phyloP scores from a whole-genome alignment of 208 protist genomes.

The Vickermania ingenoplastis region DNA sequence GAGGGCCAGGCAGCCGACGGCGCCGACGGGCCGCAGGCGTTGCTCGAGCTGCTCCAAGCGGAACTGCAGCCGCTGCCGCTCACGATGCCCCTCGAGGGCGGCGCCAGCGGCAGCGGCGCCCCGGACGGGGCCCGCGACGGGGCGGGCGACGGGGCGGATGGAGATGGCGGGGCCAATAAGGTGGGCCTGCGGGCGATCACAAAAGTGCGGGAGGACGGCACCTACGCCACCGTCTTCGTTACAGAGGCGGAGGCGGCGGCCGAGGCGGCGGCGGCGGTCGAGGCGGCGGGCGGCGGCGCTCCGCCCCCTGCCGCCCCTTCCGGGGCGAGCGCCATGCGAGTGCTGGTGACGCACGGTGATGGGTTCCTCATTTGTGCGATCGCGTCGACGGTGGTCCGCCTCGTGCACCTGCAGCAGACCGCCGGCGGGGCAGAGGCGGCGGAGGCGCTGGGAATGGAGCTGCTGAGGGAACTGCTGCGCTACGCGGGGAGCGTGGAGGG shows the following conservation, averaged over 20 bases:
- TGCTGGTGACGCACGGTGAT: slow-evolving; percentile 75
- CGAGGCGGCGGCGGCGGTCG: not conserved
- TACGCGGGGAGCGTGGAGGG: slow-evolving; percentile 40
- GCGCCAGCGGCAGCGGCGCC: slow-evolving; percentile 8
- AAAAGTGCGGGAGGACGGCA: slow-evolving; percentile 85
- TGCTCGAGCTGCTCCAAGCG: slow-evolving; percentile 27
- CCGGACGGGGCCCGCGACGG: slow-evolving; percentile 9
- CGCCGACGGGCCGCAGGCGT: slow-evolving; percentile 54
- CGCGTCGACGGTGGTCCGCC: slow-evolving; percentile 88
- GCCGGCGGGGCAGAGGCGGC: slow-evolving; percentile 16
- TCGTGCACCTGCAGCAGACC: slow-evolving; percentile 76
- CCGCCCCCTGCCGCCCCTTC: not conserved
- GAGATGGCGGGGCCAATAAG: not conserved
- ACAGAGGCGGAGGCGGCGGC: slow-evolving; percentile 15
- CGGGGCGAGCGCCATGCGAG: slow-evolving; percentile 32
- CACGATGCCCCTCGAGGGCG: slow-evolving; percentile 28
- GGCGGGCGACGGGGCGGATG: slow-evolving; percentile 2
- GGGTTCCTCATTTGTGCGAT: slow-evolving; percentile 91
- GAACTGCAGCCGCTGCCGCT: slow-evolving; percentile 53
- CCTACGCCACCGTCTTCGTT: slow-evolving; percentile 89
- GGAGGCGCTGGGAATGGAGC: slow-evolving; percentile 47
- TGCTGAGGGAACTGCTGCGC: slow-evolving; percentile 65
- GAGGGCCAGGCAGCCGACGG: slow-evolving; percentile 4
- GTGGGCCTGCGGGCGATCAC: slow-evolving; percentile 40
- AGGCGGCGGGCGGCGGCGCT: not conserved